Evolutionary conservation across 2,329 filamentous ascomycete species (phyloP).

Genomic region (Epicoccum sorghinum): DNA sequence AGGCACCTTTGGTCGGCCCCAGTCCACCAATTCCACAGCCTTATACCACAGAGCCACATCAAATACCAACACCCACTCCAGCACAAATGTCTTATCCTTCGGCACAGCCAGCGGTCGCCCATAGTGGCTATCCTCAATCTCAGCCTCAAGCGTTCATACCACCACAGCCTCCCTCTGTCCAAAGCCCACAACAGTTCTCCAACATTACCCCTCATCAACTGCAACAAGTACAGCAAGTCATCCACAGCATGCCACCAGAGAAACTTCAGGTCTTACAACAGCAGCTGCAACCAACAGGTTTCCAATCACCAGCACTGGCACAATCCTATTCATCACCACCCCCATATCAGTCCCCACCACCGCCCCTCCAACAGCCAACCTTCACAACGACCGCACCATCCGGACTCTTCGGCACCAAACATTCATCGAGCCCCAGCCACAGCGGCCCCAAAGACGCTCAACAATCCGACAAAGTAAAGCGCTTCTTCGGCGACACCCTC

Average conservation of each 20-base stretch:
- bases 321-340: slow-evolving; percentile 12
- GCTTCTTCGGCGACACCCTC: slow-evolving; percentile 48
- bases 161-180: slow-evolving; percentile 4
- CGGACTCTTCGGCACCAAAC: slow-evolving; percentile 33
- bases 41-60: slow-evolving; percentile 25
- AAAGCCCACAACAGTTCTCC: slow-evolving; percentile 23
- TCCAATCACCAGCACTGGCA: slow-evolving; percentile 20
- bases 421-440: slow-evolving; percentile 23
- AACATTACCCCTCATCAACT: slow-evolving; percentile 37
- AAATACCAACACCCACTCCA: slow-evolving; percentile 26
- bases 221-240: slow-evolving; percentile 38
- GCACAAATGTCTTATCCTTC: slow-evolving; percentile 21
- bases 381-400: slow-evolving; percentile 34
- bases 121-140: slow-evolving; percentile 23
- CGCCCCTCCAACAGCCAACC: slow-evolving; percentile 25
- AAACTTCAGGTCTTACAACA: slow-evolving; percentile 41
- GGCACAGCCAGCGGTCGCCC: slow-evolving; percentile 17
- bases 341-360: slow-evolving; percentile 19
- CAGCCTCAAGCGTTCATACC: slow-evolving; percentile 11
- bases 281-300: slow-evolving; percentile 23
- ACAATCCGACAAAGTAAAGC: slow-evolving; percentile 37
- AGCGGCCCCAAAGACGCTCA: slow-evolving; percentile 36
- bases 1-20: slow-evolving; percentile 22
- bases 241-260: slow-evolving; percentile 40
- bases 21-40: slow-evolving; percentile 29